Conservation (phyloP, 768 basidiomycete species). For the Lentinula boryana region DNA sequence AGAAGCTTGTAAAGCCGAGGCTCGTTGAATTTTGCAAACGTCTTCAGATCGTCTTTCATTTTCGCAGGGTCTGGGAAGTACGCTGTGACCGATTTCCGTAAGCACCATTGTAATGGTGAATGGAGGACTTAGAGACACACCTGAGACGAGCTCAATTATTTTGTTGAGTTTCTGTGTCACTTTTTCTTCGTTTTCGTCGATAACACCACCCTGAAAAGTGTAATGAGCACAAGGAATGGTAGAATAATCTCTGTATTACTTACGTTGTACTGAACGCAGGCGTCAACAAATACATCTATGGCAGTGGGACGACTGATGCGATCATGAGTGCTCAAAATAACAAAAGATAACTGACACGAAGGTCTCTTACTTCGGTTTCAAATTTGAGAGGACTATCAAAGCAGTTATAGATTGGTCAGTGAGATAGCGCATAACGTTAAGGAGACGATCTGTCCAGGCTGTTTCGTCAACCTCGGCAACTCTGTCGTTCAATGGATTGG, state of each 20-base stretch:
- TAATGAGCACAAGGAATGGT: not conserved
- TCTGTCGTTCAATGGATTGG: constrained; percentile 15
- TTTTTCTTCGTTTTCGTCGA: constrained; percentile 75
- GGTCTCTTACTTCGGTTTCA: constrained; percentile 50
- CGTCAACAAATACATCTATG: constrained; percentile 65
- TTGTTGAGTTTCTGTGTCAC: constrained; percentile 42
- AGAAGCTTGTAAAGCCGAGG: constrained; percentile 79
- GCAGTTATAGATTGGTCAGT: constrained; percentile 52
- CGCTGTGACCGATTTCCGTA: constrained; percentile 1
- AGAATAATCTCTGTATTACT: constrained; percentile 18
- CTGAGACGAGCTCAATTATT: constrained; percentile 51
- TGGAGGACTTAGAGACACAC: constrained; percentile 32
- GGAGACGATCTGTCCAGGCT: constrained; percentile 80
- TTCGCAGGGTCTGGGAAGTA: constrained; percentile 66
- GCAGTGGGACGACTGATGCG: constrained; percentile 55
- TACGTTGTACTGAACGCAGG: constrained; percentile 82
- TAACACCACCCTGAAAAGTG: constrained; percentile 72
- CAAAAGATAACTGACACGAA: not conserved
- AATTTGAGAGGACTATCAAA: constrained; percentile 53
- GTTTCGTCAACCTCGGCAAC: constrained; percentile 64
- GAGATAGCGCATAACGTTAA: constrained; percentile 66
- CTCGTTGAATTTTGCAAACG: constrained; percentile 87
- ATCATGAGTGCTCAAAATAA: not conserved
- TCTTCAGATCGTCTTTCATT: constrained; percentile 68
- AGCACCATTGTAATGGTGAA: not conserved